Evolutionary conservation across 345 rosid genomes (phyloP).

Genomic region (Populus simonii): DNA sequence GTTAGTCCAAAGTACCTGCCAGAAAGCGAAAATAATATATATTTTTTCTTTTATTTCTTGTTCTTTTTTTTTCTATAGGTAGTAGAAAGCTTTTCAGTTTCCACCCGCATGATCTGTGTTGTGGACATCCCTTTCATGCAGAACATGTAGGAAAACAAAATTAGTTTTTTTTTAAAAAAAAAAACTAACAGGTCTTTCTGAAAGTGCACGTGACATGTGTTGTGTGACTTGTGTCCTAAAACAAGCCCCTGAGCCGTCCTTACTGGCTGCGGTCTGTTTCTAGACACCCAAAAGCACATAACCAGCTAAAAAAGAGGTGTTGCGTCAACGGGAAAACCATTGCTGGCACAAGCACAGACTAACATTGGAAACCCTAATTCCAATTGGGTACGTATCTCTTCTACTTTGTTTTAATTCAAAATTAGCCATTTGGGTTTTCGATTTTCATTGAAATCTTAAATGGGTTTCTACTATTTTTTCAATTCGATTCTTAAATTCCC

Average conservation of each 20-base stretch:
- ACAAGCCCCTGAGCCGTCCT: neutral
- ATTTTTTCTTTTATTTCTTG: neutral
- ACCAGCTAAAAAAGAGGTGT: neutral
- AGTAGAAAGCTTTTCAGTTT: neutral
- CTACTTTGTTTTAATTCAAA: neutral
- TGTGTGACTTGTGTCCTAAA: neutral
- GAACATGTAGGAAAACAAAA: neutral
- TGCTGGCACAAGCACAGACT: too few species aligned
- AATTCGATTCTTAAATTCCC: neutral
- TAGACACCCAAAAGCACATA: neutral
- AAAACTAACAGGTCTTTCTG: neutral
- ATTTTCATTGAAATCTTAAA: neutral
- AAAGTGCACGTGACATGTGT: slow-evolving; percentile 1
- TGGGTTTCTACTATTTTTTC: neutral
- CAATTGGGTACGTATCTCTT: neutral
- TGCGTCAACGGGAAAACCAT: neutral
- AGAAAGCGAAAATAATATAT: neutral
- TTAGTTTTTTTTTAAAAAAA: neutral
- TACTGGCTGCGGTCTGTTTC: neutral
- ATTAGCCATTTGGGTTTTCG: neutral
- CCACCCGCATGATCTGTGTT: neutral
- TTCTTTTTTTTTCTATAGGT: neutral
- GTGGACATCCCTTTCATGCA: too few species aligned
- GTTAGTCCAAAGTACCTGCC: neutral
- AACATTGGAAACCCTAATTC: neutral